phyloP scores from a whole-genome alignment of 805 yeast genomes.

The Yarrowia osloensis region DNA sequence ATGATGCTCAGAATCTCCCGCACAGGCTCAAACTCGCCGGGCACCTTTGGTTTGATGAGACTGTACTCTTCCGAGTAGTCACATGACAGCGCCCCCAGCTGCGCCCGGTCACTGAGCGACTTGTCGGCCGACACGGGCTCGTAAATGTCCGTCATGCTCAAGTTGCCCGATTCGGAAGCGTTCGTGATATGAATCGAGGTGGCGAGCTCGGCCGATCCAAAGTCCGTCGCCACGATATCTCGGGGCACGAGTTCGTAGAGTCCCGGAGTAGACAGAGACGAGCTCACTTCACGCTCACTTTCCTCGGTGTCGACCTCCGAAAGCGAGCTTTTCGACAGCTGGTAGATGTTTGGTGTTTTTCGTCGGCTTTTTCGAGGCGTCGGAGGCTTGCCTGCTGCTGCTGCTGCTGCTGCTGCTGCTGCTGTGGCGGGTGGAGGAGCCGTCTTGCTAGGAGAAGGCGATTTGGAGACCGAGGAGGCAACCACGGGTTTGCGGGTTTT shows the following conservation, averaged over 20 bases:
- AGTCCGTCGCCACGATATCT: background rate
- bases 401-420: background rate
- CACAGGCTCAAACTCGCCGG: slow-evolving; percentile 60
- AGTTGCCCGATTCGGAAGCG: slow-evolving; percentile 19
- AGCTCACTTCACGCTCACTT: background rate
- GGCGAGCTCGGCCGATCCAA: background rate
- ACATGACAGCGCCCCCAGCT: background rate
- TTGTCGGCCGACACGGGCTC: slow-evolving; percentile 9
- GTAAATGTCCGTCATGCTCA: slow-evolving; percentile 15
- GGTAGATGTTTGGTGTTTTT: slow-evolving; percentile 28
- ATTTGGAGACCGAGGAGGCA: slow-evolving; percentile 3
- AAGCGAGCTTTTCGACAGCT: slow-evolving; percentile 7
- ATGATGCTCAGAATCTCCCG: slow-evolving; percentile 59
- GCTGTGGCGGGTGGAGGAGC: slow-evolving; percentile 4
- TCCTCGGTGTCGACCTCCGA: slow-evolving; percentile 27
- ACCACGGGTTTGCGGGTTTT: slow-evolving; percentile 18
- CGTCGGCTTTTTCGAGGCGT: slow-evolving; percentile 19
- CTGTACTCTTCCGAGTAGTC: slow-evolving; percentile 33
- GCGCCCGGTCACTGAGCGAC: background rate
- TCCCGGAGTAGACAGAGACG: slow-evolving; percentile 22
- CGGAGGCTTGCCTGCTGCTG: background rate
- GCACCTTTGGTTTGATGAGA: slow-evolving; percentile 32
- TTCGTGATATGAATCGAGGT: background rate
- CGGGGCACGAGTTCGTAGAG: background rate
- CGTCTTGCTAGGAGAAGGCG: slow-evolving; percentile 21